Conservation (phyloP, 805 yeast species). For the Lipomyces mesembrius region DNA sequence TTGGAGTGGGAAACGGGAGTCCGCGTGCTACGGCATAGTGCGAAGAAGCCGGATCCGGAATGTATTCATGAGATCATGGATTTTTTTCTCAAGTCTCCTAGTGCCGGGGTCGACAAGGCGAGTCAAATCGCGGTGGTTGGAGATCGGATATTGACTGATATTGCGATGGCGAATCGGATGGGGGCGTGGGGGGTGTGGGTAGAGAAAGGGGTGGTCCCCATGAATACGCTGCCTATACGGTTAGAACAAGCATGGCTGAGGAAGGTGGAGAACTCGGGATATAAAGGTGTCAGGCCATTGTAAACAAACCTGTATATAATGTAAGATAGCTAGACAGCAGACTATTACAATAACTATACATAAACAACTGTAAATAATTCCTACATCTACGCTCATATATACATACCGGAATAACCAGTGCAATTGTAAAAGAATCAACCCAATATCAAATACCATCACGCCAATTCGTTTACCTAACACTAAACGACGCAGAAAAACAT, state of each 20-base stretch:
- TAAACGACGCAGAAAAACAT: not conserved
- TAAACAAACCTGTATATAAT: not conserved
- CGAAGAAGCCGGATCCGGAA: conserved; percentile 45
- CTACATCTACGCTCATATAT: conserved; percentile 2
- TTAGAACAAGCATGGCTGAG: conserved; percentile 53
- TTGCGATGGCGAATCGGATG: conserved; percentile 93
- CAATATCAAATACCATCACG: not conserved
- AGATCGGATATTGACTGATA: conserved; percentile 88
- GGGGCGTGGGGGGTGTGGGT: conserved; percentile 87
- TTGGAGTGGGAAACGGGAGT: conserved; percentile 39
- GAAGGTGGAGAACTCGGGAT: not conserved
- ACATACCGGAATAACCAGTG: not conserved
- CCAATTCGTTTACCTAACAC: conserved; percentile 2
- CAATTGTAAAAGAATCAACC: not conserved
- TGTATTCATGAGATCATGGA: conserved; percentile 63
- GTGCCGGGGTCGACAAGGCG: conserved; percentile 55
- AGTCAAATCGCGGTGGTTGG: conserved; percentile 84
- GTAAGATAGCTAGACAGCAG: not conserved
- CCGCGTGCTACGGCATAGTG: conserved; percentile 45
- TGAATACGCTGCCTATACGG: conserved; percentile 57
- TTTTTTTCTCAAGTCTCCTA: conserved; percentile 52
- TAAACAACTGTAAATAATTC: not conserved
- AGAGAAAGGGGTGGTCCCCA: conserved; percentile 68
- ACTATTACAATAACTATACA: not conserved
- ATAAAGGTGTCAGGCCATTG: not conserved